Evolutionary conservation across 1,284 basidiomycete genomes (phyloP).

Genomic region (Marasmius tenuissimus): DNA sequence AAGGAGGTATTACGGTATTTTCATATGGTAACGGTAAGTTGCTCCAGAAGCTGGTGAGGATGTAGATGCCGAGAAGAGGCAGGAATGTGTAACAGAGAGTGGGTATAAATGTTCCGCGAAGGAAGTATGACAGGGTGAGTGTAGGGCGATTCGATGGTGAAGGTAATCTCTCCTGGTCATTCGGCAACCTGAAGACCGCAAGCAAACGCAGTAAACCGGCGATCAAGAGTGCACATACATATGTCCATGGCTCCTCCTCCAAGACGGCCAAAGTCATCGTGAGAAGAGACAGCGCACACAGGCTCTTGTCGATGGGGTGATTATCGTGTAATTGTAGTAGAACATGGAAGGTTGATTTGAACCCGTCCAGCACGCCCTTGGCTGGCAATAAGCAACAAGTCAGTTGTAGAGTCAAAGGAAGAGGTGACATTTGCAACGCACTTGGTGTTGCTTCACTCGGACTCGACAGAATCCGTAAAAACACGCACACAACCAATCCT

Average conservation of each 20-base stretch:
- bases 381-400: not conserved
- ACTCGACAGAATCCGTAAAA: slow-evolving; percentile 14
- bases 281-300: not conserved
- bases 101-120: not conserved
- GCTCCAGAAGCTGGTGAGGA: not conserved
- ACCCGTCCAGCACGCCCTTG: not conserved
- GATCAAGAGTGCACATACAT: not conserved
- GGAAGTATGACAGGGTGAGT: not conserved
- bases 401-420: not conserved
- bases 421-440: not conserved
- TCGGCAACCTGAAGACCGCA: not conserved
- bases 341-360: not conserved
- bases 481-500: slow-evolving; percentile 22
- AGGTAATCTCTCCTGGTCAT: not conserved
- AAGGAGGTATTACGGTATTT: not conserved
- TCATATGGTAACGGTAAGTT: not conserved
- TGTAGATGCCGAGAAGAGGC: not conserved
- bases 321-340: not conserved
- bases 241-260: not conserved
- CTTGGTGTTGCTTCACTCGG: not conserved
- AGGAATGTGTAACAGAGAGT: not conserved
- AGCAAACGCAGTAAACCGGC: not conserved
- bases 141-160: not conserved
- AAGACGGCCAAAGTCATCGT: not conserved
- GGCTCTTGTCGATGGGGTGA: not conserved